Evolutionary conservation across 1,284 basidiomycete species (phyloP), one percentile per base, ranked within the genome.

Genomic region (Cryptococcus maquisensis): DNA sequence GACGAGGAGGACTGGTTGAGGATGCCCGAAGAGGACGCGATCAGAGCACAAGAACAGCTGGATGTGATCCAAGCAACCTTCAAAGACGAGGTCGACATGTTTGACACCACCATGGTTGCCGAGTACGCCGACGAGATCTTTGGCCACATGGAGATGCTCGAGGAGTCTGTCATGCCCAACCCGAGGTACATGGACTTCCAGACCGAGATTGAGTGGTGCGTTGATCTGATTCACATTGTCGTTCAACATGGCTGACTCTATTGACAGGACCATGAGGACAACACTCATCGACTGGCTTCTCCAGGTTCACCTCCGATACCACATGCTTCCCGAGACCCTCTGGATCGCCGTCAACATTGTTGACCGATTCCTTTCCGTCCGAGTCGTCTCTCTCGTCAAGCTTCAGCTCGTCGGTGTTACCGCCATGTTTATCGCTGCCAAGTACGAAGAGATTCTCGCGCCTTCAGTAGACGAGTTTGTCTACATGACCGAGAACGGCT

Each of bases 71-170:
- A 68, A 56, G 61, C 57, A 59, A 72, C 59, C 54, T 79, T 76
- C 66, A 81, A 85, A 43, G 89, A 92, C 59, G 85, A 89, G 52
- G 80, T 88, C 23, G 93, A 97, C 69, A 81, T 86, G 69, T 85
- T 85, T 64, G 96, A 99, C 77, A 88, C 88, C 24, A 92, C 90
- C 10, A 97, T 99, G 95, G 93, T 96, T 21, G 92, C 93, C 45
- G 96, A 99, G 76, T 99, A 99, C 72, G 84, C 93, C 24, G 90
- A 94, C 28, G 95, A 98, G 57, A 98, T 99, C 71, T 98, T 98
- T 69, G 82, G 83, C 58, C 98, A 98, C 78, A 98, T 99, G 96
- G 81, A 81, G 59, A 83, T 88, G 53, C 83, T 96, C 49, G 92
- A 97, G 83, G 90, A 92, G 58, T 35, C 85, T 47, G 84, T 87